Percentiles rank a stretch among this genome's conserved stretches.
Conservation (phyloP, 768 basidiomycete genomes). For the Suillus cothurnatus region DNA sequence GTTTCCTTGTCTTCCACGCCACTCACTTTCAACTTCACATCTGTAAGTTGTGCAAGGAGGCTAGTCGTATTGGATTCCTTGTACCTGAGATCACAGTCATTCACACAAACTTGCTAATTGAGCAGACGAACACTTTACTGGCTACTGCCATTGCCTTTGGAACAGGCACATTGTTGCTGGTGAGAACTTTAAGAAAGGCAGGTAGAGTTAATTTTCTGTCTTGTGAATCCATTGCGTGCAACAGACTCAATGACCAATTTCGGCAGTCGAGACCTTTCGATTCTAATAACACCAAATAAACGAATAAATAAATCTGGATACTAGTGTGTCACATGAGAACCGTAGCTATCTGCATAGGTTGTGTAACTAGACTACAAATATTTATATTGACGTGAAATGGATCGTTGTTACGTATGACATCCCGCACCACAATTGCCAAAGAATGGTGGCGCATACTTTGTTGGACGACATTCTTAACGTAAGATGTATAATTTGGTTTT, state of each 20-base stretch:
- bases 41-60: conserved; percentile 57
- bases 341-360: neutral
- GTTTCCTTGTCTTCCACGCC: conserved; percentile 69
- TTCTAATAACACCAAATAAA: conserved; percentile 17
- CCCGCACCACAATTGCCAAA: neutral
- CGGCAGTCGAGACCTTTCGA: conserved; percentile 40
- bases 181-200: conserved; percentile 66
- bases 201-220: conserved; percentile 59
- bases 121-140: conserved; percentile 60
- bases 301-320: neutral
- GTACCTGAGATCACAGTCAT: conserved; percentile 51
- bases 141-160: conserved; percentile 70
- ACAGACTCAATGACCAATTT: conserved; percentile 13
- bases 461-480: neutral
- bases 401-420: neutral
- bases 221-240: conserved; percentile 9
- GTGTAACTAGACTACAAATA: neutral
- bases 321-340: too few relatives aligned
- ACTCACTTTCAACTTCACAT: conserved; percentile 55
- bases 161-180: conserved; percentile 56
- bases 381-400: neutral
- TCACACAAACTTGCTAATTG: conserved; percentile 5
- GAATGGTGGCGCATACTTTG: too few relatives aligned
- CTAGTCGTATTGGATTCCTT: conserved; percentile 66
- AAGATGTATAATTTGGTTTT: neutral